Conservation (phyloP, 2,329 filamentous ascomycete genomes). For the Botrytis galanthina region DNA sequence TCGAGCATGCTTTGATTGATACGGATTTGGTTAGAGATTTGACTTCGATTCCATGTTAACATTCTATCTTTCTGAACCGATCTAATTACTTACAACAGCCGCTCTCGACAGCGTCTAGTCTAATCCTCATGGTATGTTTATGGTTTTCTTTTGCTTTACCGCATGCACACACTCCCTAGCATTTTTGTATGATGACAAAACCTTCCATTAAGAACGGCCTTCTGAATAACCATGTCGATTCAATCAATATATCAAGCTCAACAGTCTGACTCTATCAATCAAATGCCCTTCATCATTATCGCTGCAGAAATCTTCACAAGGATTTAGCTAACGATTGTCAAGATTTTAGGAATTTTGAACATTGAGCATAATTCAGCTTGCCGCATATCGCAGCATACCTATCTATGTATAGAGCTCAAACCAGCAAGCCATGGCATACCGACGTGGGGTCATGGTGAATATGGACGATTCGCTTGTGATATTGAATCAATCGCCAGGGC, state of each 20-base stretch:
- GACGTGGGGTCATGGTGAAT: not conserved
- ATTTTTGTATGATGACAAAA: conserved; percentile 52
- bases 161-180: conserved; percentile 12
- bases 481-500: not conserved
- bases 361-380: not conserved
- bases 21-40: not conserved
- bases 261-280: conserved; percentile 52
- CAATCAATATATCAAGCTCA: conserved; percentile 58
- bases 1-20: not conserved
- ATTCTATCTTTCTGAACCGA: not conserved
- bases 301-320: not conserved
- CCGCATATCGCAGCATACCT: not conserved
- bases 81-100: not conserved
- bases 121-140: conserved; percentile 2
- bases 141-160: conserved; percentile 5
- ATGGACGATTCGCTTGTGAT: not conserved
- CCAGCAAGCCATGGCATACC: not conserved
- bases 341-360: not conserved
- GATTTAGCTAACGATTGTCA: conserved; percentile 14
- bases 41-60: not conserved
- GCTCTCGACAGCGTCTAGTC: not conserved
- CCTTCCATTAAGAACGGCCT: conserved; percentile 62
- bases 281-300: not conserved
- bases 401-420: too few relatives aligned
- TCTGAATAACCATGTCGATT: conserved; percentile 61